A percentile compares a stretch with the other conserved stretches of the same genome.
phyloP scores from a whole-genome alignment of 2,329 filamentous ascomycete species.

The Ascochyta clinopodiicola region DNA sequence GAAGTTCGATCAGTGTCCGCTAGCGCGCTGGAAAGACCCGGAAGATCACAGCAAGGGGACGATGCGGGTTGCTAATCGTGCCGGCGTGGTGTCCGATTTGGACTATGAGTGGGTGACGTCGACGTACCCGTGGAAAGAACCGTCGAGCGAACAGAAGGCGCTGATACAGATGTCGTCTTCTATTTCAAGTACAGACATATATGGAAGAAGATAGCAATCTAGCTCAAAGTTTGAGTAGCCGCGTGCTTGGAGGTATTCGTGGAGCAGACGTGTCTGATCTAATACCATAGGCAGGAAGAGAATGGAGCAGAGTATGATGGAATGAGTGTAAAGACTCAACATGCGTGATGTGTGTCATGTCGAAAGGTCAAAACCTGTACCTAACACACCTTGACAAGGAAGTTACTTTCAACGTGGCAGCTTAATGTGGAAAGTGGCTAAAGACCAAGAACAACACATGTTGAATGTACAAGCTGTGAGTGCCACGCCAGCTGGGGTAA shows the following conservation, averaged over 20 bases:
- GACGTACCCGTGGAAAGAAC: constrained; percentile 1
- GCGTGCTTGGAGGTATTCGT: background rate
- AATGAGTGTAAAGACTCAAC: background rate
- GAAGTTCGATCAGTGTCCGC: background rate
- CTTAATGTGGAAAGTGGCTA: background rate
- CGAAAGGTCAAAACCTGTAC: background rate
- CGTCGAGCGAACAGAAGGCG: background rate
- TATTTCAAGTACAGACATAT: background rate
- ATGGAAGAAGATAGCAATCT: background rate
- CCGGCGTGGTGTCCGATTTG: background rate
- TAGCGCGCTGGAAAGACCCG: background rate
- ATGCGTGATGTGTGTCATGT: background rate
- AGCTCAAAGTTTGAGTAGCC: background rate
- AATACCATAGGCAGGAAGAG: background rate
- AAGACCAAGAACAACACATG: background rate
- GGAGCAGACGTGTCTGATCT: background rate
- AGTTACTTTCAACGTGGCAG: background rate
- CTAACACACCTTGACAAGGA: background rate
- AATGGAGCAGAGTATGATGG: background rate
- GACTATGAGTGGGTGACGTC: background rate
- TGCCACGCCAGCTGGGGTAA: background rate
- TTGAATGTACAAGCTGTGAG: background rate
- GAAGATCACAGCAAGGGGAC: background rate
- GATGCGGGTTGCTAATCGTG: background rate
- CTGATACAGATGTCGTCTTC: background rate